Percentiles rank a stretch among this genome's conserved stretches.
phyloP scores from a whole-genome alignment of 441 rosid species.

The Erysimum cheiri region DNA sequence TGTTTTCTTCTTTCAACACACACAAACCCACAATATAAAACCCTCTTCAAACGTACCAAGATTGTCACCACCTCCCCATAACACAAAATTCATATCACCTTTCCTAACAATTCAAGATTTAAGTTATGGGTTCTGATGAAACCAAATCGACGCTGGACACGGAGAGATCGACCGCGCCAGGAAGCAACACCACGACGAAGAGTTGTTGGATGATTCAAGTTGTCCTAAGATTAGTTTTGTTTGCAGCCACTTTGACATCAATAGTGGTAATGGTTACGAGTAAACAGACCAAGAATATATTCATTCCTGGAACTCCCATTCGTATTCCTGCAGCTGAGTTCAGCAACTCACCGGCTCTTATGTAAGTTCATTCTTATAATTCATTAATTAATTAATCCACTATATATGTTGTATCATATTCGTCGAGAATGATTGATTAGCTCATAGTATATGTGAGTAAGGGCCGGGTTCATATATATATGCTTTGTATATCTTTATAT shows the following conservation, averaged over 20 bases:
- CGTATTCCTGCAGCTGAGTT: conserved; percentile 61
- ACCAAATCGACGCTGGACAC: conserved; percentile 33
- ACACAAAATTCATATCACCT: conserved; percentile 7
- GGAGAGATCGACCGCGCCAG: conserved; percentile 25
- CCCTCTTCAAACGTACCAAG: conserved; percentile 27
- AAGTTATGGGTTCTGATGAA: conserved; percentile 42
- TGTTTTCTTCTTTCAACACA: conserved; percentile 15
- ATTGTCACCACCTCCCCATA: conserved; percentile 17
- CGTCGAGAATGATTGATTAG: background rate
- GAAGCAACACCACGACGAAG: conserved; percentile 29
- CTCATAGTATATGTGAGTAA: background rate
- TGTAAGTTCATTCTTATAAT: conserved; percentile 53
- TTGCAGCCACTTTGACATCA: conserved; percentile 59
- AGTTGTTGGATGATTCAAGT: conserved; percentile 39
- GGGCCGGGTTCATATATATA: background rate
- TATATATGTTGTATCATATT: background rate
- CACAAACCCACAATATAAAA: conserved; percentile 25
- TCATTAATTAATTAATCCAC: background rate
- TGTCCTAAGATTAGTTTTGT: conserved; percentile 57
- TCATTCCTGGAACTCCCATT: conserved; percentile 15
- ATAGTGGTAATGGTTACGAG: conserved; percentile 66
- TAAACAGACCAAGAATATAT: conserved; percentile 53
- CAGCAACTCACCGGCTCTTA: conserved; percentile 70
- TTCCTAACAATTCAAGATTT: background rate
- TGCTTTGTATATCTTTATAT: conserved; percentile 12